Evolutionary conservation across 2,329 filamentous ascomycete genomes (phyloP), one percentile per base, ranked within the genome.

Genomic region (Eutypella sp.): DNA sequence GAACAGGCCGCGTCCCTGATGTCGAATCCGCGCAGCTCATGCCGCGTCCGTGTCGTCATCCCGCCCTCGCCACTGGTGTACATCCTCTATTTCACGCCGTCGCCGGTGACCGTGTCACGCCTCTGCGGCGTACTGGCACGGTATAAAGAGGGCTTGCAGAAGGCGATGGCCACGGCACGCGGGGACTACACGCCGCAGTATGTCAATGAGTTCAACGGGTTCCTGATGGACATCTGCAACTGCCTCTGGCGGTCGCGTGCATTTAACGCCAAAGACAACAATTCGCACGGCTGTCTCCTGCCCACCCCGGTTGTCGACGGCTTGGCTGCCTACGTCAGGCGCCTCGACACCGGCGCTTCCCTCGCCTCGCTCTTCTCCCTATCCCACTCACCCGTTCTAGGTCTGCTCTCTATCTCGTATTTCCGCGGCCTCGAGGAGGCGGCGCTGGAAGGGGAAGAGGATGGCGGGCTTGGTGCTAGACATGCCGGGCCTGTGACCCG

Each of bases 201-300:
- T 46, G 78, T 89, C 34, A 79, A 81, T 52, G 69, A 76, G 20
- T 91, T 93, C 69, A 95, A 95, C 62, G 85, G 85, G 19, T 90
- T 86, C 61, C 76, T 95, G 25, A 91, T 93, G 81, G 89, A 95
- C 60, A 77, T 90, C 25, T 91, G 88, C 70, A 95, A 95, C 61
- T 81, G 87, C 42, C 64, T 93, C 40, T 95, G 89, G 89, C 79
- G 88, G 8, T 79, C 80, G 19, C 79, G 84, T 11, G 89, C 85
- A 1, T 84, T 95, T 48, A 80, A 80, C 47, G 69, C 69, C 11
- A 70, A 71, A 2, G 87, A 92, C 52, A 68, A 75, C n/a, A 82
- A 82, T 56, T 73, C 80, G 2, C 72, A 74, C 44, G 81, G 78
- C 8, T 82, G 78, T 54, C 65, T 76, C 47, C 53, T 79, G 6